Evolutionary conservation across 2,329 filamentous ascomycete genomes (phyloP).

Genomic region (Hirsutella minnesotensis): DNA sequence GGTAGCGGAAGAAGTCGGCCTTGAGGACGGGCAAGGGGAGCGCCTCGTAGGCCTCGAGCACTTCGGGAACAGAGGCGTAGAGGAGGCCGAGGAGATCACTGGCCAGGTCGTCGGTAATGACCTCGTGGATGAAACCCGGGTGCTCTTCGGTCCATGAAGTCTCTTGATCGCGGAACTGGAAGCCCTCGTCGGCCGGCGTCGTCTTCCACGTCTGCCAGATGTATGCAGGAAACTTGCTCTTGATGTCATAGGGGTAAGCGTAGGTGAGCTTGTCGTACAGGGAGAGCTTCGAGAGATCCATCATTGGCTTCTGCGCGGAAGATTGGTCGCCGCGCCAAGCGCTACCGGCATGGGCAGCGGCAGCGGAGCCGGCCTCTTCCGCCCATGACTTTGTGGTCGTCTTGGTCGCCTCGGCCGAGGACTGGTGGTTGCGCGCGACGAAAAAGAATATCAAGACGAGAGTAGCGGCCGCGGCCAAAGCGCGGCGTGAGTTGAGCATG

Average conservation of each 20-base stretch:
- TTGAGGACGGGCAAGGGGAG: constrained; percentile 65
- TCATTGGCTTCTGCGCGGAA: constrained; percentile 47
- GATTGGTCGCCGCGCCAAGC: neutral
- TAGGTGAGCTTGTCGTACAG: constrained; percentile 76
- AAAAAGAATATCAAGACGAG: constrained; percentile 58
- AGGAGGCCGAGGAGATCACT: constrained; percentile 72
- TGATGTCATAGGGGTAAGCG: constrained; percentile 86
- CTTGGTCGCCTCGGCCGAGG: neutral
- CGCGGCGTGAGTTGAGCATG: constrained; percentile 73
- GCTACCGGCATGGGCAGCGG: neutral
- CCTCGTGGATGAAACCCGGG: constrained; percentile 88
- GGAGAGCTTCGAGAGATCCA: constrained; percentile 60
- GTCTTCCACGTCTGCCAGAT: constrained; percentile 99
- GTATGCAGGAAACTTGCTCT: constrained; percentile 85
- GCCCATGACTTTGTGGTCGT: neutral
- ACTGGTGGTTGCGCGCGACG: constrained; percentile 47
- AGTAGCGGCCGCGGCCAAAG: constrained; percentile 58
- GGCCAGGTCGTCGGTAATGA: constrained; percentile 85
- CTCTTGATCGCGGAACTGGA: constrained; percentile 72
- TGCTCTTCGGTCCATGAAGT: constrained; percentile 82
- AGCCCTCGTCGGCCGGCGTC: constrained; percentile 64
- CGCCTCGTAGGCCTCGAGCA: constrained; percentile 63
- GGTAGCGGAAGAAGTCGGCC: constrained; percentile 68
- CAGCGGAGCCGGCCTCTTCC: constrained; percentile 11
- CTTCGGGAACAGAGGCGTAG: constrained; percentile 71